phyloP scores from a whole-genome alignment of 1,139 yeast genomes.

The Candida dubliniensis region DNA sequence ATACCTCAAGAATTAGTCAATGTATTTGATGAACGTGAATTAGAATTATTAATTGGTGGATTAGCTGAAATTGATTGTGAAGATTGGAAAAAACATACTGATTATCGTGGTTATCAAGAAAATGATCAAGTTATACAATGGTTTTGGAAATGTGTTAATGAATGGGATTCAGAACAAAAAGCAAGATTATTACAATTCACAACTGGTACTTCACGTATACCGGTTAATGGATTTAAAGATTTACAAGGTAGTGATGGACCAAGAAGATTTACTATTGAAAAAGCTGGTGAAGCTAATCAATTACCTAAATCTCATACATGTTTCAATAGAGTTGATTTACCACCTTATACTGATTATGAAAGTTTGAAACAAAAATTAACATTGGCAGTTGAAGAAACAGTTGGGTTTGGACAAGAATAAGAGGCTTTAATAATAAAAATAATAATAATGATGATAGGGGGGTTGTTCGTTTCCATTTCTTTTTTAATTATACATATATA shows the following conservation, averaged over 20 bases:
- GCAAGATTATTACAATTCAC: slow-evolving; percentile 94
- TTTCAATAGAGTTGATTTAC: slow-evolving; percentile 90
- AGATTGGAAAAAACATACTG: slow-evolving; percentile 99
- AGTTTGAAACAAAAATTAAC: slow-evolving; percentile 78
- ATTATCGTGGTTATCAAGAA: slow-evolving; percentile 96
- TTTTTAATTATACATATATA: no score
- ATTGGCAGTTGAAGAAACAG: slow-evolving; percentile 89
- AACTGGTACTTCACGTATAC: slow-evolving; percentile 98
- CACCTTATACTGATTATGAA: slow-evolving; percentile 76
- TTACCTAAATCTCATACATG: slow-evolving; percentile 97
- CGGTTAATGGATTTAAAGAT: slow-evolving; percentile 98
- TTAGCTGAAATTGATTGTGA: slow-evolving; percentile 96
- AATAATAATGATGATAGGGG: neutral
- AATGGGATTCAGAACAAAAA: slow-evolving; percentile 96
- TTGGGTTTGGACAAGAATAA: slow-evolving; percentile 94
- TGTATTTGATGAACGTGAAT: slow-evolving; percentile 96
- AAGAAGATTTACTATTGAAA: slow-evolving; percentile 95
- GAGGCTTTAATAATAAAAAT: neutral
- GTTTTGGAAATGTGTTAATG: slow-evolving; percentile 95
- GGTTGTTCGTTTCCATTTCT: neutral
- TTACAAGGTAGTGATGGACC: slow-evolving; percentile 99
- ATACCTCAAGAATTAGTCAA: slow-evolving; percentile 95
- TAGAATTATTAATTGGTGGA: slow-evolving; percentile 96
- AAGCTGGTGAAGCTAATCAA: slow-evolving; percentile 92
- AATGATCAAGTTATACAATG: slow-evolving; percentile 94